Conservation (phyloP, 2,329 filamentous ascomycete genomes). For the Xylaria hypoxylon region DNA sequence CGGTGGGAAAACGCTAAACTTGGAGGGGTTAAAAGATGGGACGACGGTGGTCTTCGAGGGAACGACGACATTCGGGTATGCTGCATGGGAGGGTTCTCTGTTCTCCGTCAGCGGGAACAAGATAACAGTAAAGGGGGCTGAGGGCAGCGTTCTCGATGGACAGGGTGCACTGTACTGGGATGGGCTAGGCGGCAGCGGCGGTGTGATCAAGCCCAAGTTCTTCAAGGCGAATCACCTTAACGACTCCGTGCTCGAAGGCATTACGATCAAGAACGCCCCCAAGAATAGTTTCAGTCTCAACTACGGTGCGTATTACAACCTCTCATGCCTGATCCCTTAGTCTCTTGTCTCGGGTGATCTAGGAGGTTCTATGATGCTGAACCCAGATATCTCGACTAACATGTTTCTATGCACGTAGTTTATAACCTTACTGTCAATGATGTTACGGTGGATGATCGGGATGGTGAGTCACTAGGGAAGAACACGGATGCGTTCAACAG, state of each 20-base stretch:
- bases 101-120: slow-evolving; percentile 69
- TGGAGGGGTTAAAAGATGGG: slow-evolving; percentile 44
- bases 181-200: slow-evolving; percentile 67
- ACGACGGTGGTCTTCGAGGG: slow-evolving; percentile 69
- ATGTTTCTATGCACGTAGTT: too few species aligned
- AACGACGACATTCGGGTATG: slow-evolving; percentile 73
- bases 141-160: slow-evolving; percentile 66
- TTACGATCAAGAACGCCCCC: slow-evolving; percentile 62
- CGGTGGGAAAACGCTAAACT: slow-evolving; percentile 67
- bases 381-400: too few species aligned
- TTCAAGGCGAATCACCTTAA: slow-evolving; percentile 66
- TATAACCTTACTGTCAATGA: slow-evolving; percentile 50
- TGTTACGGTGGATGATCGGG: slow-evolving; percentile 63
- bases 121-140: slow-evolving; percentile 65
- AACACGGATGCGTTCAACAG: slow-evolving; percentile 69
- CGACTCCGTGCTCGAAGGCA: slow-evolving; percentile 55
- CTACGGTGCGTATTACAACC: too few species aligned
- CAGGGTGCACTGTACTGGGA: slow-evolving; percentile 72
- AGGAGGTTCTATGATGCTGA: too few species aligned
- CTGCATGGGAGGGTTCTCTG: slow-evolving; percentile 73
- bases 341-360: too few species aligned
- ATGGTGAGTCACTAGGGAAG: slow-evolving; percentile 59
- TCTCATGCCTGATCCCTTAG: too few species aligned
- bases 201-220: slow-evolving; percentile 74
- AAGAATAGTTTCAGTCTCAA: slow-evolving; percentile 61